Evolutionary conservation across 371 early-diverging fungal species (phyloP), one percentile per base, ranked within the genome.

Genomic region (Rhizopus sp.): DNA sequence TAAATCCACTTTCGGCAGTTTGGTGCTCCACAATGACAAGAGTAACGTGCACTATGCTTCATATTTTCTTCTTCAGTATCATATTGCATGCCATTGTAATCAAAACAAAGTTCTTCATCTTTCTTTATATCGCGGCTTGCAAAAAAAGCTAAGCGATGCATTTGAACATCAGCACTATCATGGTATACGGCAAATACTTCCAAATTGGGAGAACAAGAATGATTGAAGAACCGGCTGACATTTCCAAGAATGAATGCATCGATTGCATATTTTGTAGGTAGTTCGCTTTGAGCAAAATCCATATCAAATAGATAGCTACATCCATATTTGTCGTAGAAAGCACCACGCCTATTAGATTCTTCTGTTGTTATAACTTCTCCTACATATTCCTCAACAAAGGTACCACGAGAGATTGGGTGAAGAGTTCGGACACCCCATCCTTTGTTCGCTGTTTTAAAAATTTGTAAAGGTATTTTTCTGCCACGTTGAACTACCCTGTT

Each of bases 401-500:
- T 74, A 16, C 85, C 77, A 23, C 59, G 59, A 0, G 60, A 63
- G 12, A 91, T 82, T 5, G 53, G 32, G 8, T 73, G 59, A 34
- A 60, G 61, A 1, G 88, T 54, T 2, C 75, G 56, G 0, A 90
- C 85, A 7, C 90, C 90, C 89, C 87, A 89, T 2, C 90, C 90
- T 44, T 83, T 86, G 5, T 29, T 33, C 0, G 30, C 33, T 15
- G 80, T 80, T 53, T 84, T 72, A 54, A 78, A 83, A 4, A 91
- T 77, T 55, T 77, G 77, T 7, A 89, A 48, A 6, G 73, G 61
- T 4, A 84, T 60, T 3, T 62, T 64, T 5, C 86, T 58, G 0
- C 87, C 88, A 34, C 68, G 64, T 57, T 92, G 90, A n/a, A 90
- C 85, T 4, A 88, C 84, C 33, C 89, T 75, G 39, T 88, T 87